Conservation (phyloP, 768 basidiomycete genomes). For the Suillus americanus region DNA sequence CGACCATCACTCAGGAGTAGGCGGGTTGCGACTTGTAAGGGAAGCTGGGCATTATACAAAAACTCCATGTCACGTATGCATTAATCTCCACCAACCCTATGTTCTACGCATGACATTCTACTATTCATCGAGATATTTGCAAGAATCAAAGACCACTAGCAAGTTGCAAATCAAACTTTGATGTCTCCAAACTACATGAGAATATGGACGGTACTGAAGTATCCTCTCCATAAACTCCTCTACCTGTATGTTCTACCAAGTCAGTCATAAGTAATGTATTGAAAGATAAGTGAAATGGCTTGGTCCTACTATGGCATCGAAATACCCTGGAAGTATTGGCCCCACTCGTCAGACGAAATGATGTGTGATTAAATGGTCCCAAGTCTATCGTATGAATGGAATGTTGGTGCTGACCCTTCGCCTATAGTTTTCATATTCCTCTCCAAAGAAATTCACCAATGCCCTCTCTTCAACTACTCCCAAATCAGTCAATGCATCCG, state of each 20-base stretch:
- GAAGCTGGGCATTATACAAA: slow-evolving; percentile 13
- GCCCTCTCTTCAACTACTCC: slow-evolving; percentile 74
- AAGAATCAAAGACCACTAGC: background rate
- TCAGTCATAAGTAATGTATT: background rate
- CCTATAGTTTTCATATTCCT: slow-evolving; percentile 79
- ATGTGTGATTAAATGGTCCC: background rate
- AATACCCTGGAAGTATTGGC: background rate
- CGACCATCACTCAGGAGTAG: slow-evolving; percentile 52
- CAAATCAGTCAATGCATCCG: background rate
- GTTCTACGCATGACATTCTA: slow-evolving; percentile 26
- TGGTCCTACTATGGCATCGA: background rate
- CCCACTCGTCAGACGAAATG: background rate
- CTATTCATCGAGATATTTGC: slow-evolving; percentile 5
- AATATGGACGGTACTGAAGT: background rate
- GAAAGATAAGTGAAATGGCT: background rate
- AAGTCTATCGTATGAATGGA: slow-evolving; percentile 70
- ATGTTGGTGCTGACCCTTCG: slow-evolving; percentile 81
- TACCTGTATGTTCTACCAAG: background rate
- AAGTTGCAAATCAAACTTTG: background rate
- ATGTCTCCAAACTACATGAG: background rate
- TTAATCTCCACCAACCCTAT: slow-evolving; percentile 23
- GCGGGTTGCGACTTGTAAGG: slow-evolving; percentile 7
- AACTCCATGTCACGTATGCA: slow-evolving; percentile 21
- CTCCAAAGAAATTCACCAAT: slow-evolving; percentile 85
- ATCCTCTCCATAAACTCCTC: background rate